Base-by-base conservation (phyloP, 2,329 filamentous ascomycete genomes). In the Ceratocystis smalleyi region DNA sequence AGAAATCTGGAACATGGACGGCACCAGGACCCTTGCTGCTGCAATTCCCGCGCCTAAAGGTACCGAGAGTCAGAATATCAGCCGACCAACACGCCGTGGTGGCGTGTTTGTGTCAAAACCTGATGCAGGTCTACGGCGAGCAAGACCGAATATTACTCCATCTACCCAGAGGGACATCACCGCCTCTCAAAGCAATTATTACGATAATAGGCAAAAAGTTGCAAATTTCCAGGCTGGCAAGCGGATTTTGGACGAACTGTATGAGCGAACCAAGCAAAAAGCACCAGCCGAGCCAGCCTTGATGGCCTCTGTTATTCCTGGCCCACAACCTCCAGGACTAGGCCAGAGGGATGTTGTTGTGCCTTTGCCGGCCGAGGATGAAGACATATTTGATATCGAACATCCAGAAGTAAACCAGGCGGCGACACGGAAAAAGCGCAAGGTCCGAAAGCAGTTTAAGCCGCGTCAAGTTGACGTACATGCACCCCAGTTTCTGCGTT, bases 181-280 rank as follows among this genome's bases (percentile, higher is more conserved):
- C 27, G 45, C 49, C 61, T 51, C 49, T 30, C n/a, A 51, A 51
- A 17, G 45, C 27, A 49, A 22, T 12, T 12, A 49, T n/a, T 27
- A 30, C n/a, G 27, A 51, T 5, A 54, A 62, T 17, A 43, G 47
- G 3, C 43, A 19, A 8, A 59, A 45, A 19, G 59, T 27, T 3
- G 70, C 73, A 55, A 73, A 72, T 8, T 84, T 86, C 67, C 73
- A 76, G 61, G 73, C 74, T 2, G 77, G 75, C 27, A 86, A 85
- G 70, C 79, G 74, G 67, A 72, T 75, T 8, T 73, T 86, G 5
- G 83, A 86, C 70, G 75, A 74, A 27, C 69, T 84, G 27, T 85
- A 81, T 70, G 76, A 76, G 61, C 76, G 71, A 63, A 68, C 70
- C 35, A 71, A 71, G 30, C 73, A 71, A 12, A 74, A 72, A 59